Percentiles rank a stretch among this genome's conserved stretches.
These are phyloP conservation scores for Myxozyma neglecta DNA, from an alignment of 805 yeast species.

Conservation along the genomic window DNA sequence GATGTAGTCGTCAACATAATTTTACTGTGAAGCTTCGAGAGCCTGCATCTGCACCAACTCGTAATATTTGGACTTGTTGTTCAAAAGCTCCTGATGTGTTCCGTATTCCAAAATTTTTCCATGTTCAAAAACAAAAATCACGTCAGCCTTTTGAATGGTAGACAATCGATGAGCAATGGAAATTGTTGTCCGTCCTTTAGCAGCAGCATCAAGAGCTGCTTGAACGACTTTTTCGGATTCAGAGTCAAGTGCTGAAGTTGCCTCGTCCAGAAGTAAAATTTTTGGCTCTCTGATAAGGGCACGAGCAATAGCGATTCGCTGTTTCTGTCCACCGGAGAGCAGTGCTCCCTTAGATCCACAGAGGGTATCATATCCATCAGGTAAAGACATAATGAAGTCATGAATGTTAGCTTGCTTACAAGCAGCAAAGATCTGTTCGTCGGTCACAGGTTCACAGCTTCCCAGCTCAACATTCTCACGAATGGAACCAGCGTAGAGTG, in stretches of 20 bases:
- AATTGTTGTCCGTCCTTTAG: conserved; percentile 62
- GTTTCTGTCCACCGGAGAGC: conserved; percentile 66
- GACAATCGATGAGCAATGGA: conserved; percentile 75
- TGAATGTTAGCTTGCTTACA: conserved; percentile 55
- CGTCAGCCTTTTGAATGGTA: conserved; percentile 55
- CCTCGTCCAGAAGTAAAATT: conserved; percentile 58
- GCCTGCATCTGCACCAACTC: conserved; percentile 45
- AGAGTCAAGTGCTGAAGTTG: conserved; percentile 54
- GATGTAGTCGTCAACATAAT: not conserved
- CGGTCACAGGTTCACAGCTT: conserved; percentile 39
- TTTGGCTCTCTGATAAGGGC: conserved; percentile 59
- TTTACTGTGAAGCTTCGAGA: conserved; percentile 41
- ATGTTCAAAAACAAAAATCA: conserved; percentile 52
- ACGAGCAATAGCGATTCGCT: conserved; percentile 63
- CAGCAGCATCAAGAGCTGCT: conserved; percentile 58
- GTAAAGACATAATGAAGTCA: conserved; percentile 52
- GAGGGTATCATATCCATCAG: conserved; percentile 53
- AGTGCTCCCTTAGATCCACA: conserved; percentile 52
- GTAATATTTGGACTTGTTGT: conserved; percentile 41
- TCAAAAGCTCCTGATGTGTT: conserved; percentile 46
- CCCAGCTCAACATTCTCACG: conserved; percentile 65
- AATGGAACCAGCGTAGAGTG: conserved; percentile 74
- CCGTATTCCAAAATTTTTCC: conserved; percentile 60
- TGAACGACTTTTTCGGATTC: conserved; percentile 70
- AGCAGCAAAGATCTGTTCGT: conserved; percentile 46